Percentiles rank a stretch among this genome's conserved stretches.
phyloP scores from a whole-genome alignment of 1,284 basidiomycete species.

The Trichosporon faecale region DNA sequence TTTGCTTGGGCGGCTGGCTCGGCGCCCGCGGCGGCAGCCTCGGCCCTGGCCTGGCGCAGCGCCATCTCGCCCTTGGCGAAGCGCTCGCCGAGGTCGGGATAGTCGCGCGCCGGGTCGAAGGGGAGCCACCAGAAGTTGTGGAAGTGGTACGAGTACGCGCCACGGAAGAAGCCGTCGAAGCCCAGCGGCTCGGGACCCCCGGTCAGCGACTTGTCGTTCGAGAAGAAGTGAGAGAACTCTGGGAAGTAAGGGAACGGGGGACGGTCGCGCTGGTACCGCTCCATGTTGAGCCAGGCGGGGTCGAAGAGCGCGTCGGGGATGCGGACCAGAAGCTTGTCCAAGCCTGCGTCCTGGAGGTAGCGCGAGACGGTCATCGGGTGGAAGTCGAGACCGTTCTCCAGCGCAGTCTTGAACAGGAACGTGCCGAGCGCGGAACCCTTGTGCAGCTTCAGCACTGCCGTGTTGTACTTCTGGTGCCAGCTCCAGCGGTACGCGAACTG shows the following conservation, averaged over 20 bases:
- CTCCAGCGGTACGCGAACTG: constrained; percentile 86
- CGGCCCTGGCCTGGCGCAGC: constrained; percentile 41
- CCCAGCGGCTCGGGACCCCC: constrained; percentile 72
- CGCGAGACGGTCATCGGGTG: constrained; percentile 79
- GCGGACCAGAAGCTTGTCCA: constrained; percentile 68
- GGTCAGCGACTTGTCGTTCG: constrained; percentile 64
- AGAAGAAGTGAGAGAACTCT: constrained; percentile 76
- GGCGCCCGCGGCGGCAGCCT: constrained; percentile 11
- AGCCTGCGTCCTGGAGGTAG: constrained; percentile 72
- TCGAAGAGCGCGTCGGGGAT: constrained; percentile 82
- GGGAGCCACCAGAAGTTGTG: constrained; percentile 91
- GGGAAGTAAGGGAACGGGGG: constrained; percentile 81
- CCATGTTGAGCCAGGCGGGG: constrained; percentile 79
- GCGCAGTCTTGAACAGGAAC: constrained; percentile 78
- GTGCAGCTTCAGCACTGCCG: constrained; percentile 78
- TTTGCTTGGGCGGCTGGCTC: not conserved
- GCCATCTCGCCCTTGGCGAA: constrained; percentile 72
- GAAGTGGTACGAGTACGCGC: constrained; percentile 81
- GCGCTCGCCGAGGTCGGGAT: constrained; percentile 78
- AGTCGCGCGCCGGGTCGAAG: constrained; percentile 82
- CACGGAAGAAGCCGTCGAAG: constrained; percentile 80
- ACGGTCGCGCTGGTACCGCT: constrained; percentile 73
- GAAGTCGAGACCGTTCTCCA: constrained; percentile 79
- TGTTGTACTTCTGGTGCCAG: constrained; percentile 75
- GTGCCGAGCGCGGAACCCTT: constrained; percentile 74